Conservation (phyloP, 805 yeast species). For the Lipomyces anomalus region DNA sequence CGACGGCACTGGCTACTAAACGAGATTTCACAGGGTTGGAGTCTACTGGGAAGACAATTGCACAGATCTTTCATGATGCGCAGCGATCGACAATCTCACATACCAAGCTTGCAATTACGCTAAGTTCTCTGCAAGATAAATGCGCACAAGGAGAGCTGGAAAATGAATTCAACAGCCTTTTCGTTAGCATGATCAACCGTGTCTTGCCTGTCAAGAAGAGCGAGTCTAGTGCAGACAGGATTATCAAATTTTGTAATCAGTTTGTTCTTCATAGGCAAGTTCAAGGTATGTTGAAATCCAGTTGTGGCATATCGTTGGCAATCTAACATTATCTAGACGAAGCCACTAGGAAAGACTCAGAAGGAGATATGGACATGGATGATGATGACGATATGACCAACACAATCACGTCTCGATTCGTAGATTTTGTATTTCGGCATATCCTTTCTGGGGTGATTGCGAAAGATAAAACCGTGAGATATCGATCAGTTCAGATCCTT, state of each 20-base stretch:
- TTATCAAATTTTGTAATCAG: conserved; percentile 60
- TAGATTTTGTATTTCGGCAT: conserved; percentile 57
- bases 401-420: conserved; percentile 45
- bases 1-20: too few species aligned
- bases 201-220: conserved; percentile 62
- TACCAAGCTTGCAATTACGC: conserved; percentile 59
- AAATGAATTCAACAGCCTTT: conserved; percentile 54
- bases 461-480: conserved; percentile 69
- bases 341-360: conserved; percentile 23
- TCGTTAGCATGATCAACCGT: conserved; percentile 58
- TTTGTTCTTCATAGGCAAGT: conserved; percentile 47
- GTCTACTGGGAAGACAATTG: conserved; percentile 28
- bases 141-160: conserved; percentile 49
- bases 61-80: conserved; percentile 72
- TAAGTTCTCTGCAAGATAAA: conserved; percentile 53
- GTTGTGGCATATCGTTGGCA: too few species aligned
- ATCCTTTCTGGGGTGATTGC: conserved; percentile 75
- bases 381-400: conserved; percentile 37
- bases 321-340: conserved; percentile 7
- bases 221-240: conserved; percentile 67
- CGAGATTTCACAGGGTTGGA: too few species aligned
- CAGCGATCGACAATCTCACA: conserved; percentile 72
- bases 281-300: conserved; percentile 2
- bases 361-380: conserved; percentile 30
- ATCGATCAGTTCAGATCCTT: conserved; percentile 68